Conservation (phyloP, 306 rosid species). For the Clitoria ternatea region DNA sequence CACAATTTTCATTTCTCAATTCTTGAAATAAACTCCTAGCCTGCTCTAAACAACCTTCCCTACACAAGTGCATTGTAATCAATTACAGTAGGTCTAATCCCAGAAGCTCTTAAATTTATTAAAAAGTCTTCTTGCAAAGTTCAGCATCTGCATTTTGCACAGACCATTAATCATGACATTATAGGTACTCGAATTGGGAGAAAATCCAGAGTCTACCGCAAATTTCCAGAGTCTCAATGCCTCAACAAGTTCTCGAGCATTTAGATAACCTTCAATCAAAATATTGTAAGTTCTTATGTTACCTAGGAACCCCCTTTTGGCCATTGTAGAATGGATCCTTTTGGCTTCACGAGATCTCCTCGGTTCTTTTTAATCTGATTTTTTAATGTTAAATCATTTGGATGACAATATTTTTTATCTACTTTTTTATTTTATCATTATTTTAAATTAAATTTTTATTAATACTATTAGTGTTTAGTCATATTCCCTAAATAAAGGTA, state of each 20-base stretch:
- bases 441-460: too few relatives aligned
- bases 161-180: conserved; percentile 69
- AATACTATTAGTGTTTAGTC: too few relatives aligned
- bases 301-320: conserved; percentile 44
- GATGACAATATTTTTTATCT: too few relatives aligned
- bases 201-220: conserved; percentile 47
- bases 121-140: conserved; percentile 72
- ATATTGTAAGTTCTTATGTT: conserved; percentile 50
- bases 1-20: conserved; percentile 39
- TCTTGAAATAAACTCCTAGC: conserved; percentile 69
- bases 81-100: conserved; percentile 44
- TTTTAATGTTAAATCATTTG: too few relatives aligned
- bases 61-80: conserved; percentile 68
- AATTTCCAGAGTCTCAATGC: conserved; percentile 55
- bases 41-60: conserved; percentile 67
- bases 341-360: conserved; percentile 39
- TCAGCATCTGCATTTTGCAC: conserved; percentile 67
- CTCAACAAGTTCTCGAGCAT: conserved; percentile 35
- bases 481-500: too few relatives aligned
- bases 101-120: conserved; percentile 48
- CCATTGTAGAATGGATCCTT: conserved; percentile 54
- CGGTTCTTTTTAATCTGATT: too few relatives aligned
- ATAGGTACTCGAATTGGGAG: conserved; percentile 51
- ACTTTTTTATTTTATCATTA: too few relatives aligned
- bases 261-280: conserved; percentile 60